A percentile compares a stretch with the other conserved stretches of the same genome.
These are phyloP conservation scores for Didymella keratinophila DNA, from an alignment of 2,329 filamentous ascomycete species.

Conservation along the genomic window DNA sequence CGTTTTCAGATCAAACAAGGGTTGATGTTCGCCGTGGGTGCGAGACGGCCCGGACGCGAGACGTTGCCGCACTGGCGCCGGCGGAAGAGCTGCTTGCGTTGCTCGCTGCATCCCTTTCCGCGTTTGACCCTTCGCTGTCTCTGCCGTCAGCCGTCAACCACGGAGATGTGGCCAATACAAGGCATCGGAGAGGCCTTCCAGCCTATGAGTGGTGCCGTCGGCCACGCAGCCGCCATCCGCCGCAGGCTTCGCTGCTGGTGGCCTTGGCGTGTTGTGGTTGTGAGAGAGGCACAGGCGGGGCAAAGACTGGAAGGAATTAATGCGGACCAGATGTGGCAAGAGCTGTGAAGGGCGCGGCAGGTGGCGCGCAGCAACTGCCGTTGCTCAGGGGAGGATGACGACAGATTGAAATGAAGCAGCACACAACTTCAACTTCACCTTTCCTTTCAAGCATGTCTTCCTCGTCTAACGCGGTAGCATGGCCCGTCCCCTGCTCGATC, in stretches of 20 bases:
- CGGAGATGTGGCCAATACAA: constrained; percentile 2
- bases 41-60: constrained; percentile 6
- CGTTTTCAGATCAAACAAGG: constrained; percentile 4
- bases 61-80: constrained; percentile 15
- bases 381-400: background rate
- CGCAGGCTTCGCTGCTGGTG: background rate
- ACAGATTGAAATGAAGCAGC: background rate
- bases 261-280: background rate
- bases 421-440: constrained; percentile 1
- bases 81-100: constrained; percentile 8
- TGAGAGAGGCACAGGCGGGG: background rate
- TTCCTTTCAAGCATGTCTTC: background rate
- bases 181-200: background rate
- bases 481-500: constrained; percentile 18
- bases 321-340: constrained; percentile 3
- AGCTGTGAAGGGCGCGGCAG: constrained; percentile 5
- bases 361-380: background rate
- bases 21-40: constrained; percentile 13
- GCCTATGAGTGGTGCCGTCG: background rate
- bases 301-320: background rate
- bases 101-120: constrained; percentile 6
- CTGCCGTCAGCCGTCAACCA: background rate
- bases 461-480: constrained; percentile 9
- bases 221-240: background rate
- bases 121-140: constrained; percentile 2